Evolutionary conservation across 2,329 filamentous ascomycete genomes (phyloP).

Genomic region (Calonectria fujianensis): DNA sequence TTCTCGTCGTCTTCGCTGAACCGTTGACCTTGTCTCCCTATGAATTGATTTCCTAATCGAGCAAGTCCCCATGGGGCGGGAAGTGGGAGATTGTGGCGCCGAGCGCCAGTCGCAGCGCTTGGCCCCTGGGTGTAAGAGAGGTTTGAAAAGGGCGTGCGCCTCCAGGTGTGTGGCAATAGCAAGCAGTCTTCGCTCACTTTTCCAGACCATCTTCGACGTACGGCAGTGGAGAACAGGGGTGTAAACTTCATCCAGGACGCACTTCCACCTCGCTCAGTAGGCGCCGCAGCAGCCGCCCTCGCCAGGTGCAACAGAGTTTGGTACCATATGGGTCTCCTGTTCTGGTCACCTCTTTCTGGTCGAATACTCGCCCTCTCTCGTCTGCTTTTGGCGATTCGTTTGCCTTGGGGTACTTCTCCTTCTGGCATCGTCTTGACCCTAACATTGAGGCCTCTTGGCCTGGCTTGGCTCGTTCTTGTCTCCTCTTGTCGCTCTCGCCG

Average conservation of each 20-base stretch:
- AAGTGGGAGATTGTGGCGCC: conserved; percentile 28
- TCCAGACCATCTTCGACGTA: conserved; percentile 27
- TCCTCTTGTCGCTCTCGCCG: neutral
- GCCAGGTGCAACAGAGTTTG: conserved; percentile 50
- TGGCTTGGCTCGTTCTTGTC: neutral
- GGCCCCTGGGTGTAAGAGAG: conserved; percentile 19
- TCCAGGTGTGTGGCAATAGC: conserved; percentile 7
- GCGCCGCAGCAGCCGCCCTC: conserved; percentile 41
- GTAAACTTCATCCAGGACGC: conserved; percentile 23
- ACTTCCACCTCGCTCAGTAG: conserved; percentile 19
- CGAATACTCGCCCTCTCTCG: conserved; percentile 20
- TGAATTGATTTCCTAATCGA: conserved; percentile 24
- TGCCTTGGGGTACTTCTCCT: conserved; percentile 14
- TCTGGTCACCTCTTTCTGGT: conserved; percentile 25
- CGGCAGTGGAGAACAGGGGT: conserved; percentile 9
- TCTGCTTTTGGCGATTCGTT: conserved; percentile 27
- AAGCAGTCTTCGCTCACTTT: conserved; percentile 13
- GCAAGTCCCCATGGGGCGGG: conserved; percentile 34
- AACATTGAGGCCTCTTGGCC: conserved; percentile 22
- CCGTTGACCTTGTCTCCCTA: conserved; percentile 1
- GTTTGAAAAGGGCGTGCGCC: neutral
- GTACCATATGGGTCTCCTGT: conserved; percentile 45
- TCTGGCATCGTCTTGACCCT: conserved; percentile 29
- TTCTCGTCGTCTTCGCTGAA: neutral
- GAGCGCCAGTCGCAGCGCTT: conserved; percentile 26